Percentiles rank a stretch among this genome's conserved stretches.
Evolutionary conservation across 2,329 filamentous ascomycete genomes (phyloP).

Genomic region (Madurella fahalii): DNA sequence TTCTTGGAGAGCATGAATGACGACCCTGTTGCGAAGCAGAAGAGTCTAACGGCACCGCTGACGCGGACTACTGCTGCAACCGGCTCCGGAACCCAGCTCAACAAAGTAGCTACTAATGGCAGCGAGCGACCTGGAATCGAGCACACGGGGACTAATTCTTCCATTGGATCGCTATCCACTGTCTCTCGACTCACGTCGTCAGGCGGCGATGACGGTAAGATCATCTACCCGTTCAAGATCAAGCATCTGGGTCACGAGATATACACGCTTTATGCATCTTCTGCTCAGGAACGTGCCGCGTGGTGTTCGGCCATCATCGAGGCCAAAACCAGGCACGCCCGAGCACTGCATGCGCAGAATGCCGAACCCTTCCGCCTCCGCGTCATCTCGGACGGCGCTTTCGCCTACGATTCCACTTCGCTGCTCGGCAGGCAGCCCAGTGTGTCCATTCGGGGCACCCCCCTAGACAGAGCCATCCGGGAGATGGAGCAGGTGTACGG

Average conservation of each 20-base stretch:
- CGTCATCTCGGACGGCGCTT: conserved; percentile 88
- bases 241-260: conserved; percentile 93
- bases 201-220: conserved; percentile 66
- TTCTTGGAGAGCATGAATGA: conserved; percentile 91
- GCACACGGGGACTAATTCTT: conserved; percentile 65
- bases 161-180: conserved; percentile 49
- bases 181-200: conserved; percentile 40
- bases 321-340: conserved; percentile 90
- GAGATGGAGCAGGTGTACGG: conserved; percentile 81
- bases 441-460: conserved; percentile 83
- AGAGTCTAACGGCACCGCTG: conserved; percentile 64
- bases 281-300: conserved; percentile 68
- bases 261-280: conserved; percentile 84
- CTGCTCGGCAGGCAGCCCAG: conserved; percentile 56
- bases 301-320: conserved; percentile 95
- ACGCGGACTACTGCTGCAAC: conserved; percentile 58
- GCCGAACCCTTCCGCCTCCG: conserved; percentile 91
- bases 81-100: conserved; percentile 52
- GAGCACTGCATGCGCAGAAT: conserved; percentile 83
- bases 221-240: conserved; percentile 89
- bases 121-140: conserved; percentile 56
- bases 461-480: conserved; percentile 82
- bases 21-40: conserved; percentile 80
- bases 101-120: conserved; percentile 50
- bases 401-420: conserved; percentile 68